Percentiles rank a stretch among this genome's conserved stretches.
Conservation (phyloP, 352 stramenopile species). For the Pythium apleroticum region DNA sequence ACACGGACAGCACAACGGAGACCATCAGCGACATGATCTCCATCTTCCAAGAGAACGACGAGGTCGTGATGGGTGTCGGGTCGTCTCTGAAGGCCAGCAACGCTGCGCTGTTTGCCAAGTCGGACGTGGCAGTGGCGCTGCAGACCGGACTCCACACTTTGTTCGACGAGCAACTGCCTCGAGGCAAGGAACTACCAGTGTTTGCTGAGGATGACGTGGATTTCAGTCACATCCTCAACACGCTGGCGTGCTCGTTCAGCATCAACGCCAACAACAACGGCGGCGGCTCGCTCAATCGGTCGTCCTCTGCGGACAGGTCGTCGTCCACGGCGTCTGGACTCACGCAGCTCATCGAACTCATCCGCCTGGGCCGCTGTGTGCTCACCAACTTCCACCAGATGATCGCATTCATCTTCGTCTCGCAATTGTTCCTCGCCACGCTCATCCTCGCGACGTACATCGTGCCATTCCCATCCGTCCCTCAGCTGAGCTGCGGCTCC, state of each 20-base stretch:
- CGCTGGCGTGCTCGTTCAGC: constrained; percentile 74
- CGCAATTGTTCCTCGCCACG: constrained; percentile 77
- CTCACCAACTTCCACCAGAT: constrained; percentile 87
- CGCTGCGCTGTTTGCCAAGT: constrained; percentile 68
- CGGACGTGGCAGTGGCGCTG: constrained; percentile 70
- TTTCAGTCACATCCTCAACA: constrained; percentile 86
- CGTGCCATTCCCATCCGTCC: constrained; percentile 73
- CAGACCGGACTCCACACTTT: constrained; percentile 66
- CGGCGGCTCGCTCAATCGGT: constrained; percentile 21
- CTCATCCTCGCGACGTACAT: constrained; percentile 67
- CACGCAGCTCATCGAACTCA: constrained; percentile 76
- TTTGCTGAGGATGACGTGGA: constrained; percentile 75
- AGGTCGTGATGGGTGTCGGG: constrained; percentile 80
- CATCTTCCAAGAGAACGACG: constrained; percentile 85
- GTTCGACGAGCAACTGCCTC: constrained; percentile 65
- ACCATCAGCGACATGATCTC: constrained; percentile 94
- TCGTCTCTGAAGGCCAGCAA: constrained; percentile 80
- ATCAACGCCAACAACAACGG: constrained; percentile 48
- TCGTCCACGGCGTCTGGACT: constrained; percentile 44
- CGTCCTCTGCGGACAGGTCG: constrained; percentile 18
- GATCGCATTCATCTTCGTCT: constrained; percentile 85
- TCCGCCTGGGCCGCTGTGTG: constrained; percentile 72
- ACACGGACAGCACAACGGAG: constrained; percentile 96
- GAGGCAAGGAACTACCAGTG: constrained; percentile 54
- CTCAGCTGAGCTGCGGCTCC: constrained; percentile 68